Conservation (phyloP, 2,329 filamentous ascomycete genomes). For the Paraphoma sp. region DNA sequence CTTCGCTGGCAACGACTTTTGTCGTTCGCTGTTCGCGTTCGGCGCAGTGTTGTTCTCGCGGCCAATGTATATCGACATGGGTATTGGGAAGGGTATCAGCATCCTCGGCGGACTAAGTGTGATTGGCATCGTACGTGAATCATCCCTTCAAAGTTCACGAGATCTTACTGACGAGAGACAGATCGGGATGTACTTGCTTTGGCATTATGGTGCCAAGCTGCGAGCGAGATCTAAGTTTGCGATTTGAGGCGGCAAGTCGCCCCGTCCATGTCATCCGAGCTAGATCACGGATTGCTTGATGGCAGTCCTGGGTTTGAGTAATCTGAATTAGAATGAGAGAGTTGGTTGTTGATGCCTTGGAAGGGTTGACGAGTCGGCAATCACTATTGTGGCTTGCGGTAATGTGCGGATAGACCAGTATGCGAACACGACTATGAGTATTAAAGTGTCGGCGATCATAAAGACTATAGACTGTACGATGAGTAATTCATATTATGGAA, state of each 20-base stretch:
- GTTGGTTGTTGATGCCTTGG: too few species aligned
- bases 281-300: neutral
- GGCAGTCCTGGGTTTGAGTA: neutral
- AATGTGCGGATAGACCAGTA: too few species aligned
- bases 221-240: slow-evolving; percentile 27
- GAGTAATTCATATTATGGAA: too few species aligned
- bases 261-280: neutral
- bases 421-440: too few species aligned
- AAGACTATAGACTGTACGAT: too few species aligned
- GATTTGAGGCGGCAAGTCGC: slow-evolving; percentile 1
- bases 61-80: slow-evolving; percentile 64
- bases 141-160: neutral
- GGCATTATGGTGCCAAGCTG: slow-evolving; percentile 20
- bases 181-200: slow-evolving; percentile 27
- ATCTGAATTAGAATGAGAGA: too few species aligned
- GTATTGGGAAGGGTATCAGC: slow-evolving; percentile 62
- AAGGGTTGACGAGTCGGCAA: too few species aligned
- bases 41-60: slow-evolving; percentile 64
- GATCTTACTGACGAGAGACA: neutral
- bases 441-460: too few species aligned
- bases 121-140: slow-evolving; percentile 52
- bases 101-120: slow-evolving; percentile 58
- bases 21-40: slow-evolving; percentile 62
- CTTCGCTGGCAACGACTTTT: slow-evolving; percentile 66
- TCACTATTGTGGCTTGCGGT: too few species aligned